Base-by-base conservation (phyloP, 2,329 filamentous ascomycete species). In the Cladosporium sp. region DNA sequence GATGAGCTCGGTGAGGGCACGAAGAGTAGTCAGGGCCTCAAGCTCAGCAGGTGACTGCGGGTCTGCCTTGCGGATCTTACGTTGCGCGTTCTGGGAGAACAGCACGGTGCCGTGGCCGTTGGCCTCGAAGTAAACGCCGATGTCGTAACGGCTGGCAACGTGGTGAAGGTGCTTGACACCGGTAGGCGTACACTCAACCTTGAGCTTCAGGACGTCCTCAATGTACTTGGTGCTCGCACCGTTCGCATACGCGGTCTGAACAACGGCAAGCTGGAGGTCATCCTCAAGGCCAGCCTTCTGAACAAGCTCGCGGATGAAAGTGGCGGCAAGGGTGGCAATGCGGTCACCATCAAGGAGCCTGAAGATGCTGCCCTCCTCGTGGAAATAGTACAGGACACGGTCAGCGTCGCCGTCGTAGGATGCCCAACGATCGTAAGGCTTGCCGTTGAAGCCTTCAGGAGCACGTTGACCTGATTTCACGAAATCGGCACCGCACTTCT, bases 111-210 rank as follows among this genome's bases (percentile, higher is more conserved):
- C 93, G 70, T 99, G 93, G 24, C 93, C 93, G 67, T 99, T 99
- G 58, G 93, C 93, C 75, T 99, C 93, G 64, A 99, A 99, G 75
- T 99, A 99, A 47, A 97, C 89, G 51, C 93, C 93, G 50, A 97
- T 85, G 63, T 99, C 93, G 62, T 95, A 96, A 58, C 91, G 88
- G 63, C 88, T 84, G 34, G 93, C 93, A n/a, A 89, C 93, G 66
- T 97, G 93, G 73, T 99, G 93, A 56, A 99, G 80, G 72, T 96
- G 88, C 78, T 99, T 99, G 55, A 99, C 93, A 58, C 93, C 93
- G 1, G 93, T 99, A 12, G 89, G 85, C 1, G 93, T 97, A 78
- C 88, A 96, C 53, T 95, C 85, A 18, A 96, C 89, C 43, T 91
- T 91, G 37, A 99, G 83, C 64, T 88, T 86, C 50, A 97, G 80